A percentile compares a stretch with the other conserved stretches of the same genome.
phyloP scores from a whole-genome alignment of 345 rosid genomes.

The Arabidopsis suecica region DNA sequence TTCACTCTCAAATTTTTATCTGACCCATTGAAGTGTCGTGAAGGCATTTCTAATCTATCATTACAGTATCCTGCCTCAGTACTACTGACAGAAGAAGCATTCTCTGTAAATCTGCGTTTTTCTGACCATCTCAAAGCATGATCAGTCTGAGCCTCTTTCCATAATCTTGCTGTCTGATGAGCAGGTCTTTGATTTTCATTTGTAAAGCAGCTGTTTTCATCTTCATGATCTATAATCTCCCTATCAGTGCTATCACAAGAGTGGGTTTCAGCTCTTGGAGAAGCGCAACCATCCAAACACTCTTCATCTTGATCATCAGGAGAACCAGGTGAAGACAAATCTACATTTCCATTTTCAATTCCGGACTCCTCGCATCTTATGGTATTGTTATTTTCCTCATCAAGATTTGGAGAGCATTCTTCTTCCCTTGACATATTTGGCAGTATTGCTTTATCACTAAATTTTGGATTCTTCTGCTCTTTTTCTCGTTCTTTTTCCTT shows the following conservation, averaged over 20 bases:
- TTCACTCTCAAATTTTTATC: conserved; percentile 57
- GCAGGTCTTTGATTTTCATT: conserved; percentile 58
- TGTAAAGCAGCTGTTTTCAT: conserved; percentile 55
- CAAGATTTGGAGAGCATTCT: conserved; percentile 49
- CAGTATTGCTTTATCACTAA: conserved; percentile 29
- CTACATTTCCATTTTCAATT: conserved; percentile 53
- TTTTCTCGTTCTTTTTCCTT: conserved; percentile 87
- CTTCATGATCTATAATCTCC: conserved; percentile 49
- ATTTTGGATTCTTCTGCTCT: conserved; percentile 54
- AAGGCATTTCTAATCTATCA: conserved; percentile 61
- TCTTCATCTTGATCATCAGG: conserved; percentile 56
- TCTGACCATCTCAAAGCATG: conserved; percentile 66
- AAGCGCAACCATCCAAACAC: conserved; percentile 45
- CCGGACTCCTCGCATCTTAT: conserved; percentile 50
- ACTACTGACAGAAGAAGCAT: conserved; percentile 51
- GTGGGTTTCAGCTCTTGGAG: conserved; percentile 49
- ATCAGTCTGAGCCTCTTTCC: conserved; percentile 62
- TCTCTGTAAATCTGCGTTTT: conserved; percentile 47
- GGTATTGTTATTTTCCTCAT: conserved; percentile 52
- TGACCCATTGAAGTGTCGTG: conserved; percentile 55
- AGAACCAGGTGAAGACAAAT: conserved; percentile 59
- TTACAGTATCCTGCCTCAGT: conserved; percentile 58
- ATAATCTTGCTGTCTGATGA: conserved; percentile 57
- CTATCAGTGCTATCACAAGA: conserved; percentile 48
- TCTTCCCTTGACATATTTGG: conserved; percentile 31